A percentile compares a stretch with the other conserved stretches of the same genome.
Evolutionary conservation across 768 basidiomycete genomes (phyloP).

Genomic region (Kwoniella bestiolae): DNA sequence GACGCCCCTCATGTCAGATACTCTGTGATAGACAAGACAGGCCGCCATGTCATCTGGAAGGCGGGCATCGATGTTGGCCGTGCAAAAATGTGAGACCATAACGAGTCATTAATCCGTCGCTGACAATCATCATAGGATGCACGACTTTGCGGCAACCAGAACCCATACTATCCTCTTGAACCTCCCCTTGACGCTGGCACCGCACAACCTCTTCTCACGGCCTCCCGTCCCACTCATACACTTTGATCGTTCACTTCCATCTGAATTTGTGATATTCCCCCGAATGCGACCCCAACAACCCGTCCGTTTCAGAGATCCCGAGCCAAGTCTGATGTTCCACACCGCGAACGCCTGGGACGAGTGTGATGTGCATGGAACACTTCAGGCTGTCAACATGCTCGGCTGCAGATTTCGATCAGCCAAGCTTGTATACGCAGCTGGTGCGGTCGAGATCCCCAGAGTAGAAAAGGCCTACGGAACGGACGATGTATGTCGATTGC

Average conservation of each 20-base stretch:
- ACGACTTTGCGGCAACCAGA: constrained; percentile 58
- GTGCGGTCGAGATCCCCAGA: constrained; percentile 53
- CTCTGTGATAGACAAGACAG: constrained; percentile 52
- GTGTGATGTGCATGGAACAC: constrained; percentile 22
- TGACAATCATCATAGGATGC: constrained; percentile 53
- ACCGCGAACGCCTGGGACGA: constrained; percentile 59
- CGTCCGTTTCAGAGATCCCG: constrained; percentile 51
- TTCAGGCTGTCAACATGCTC: constrained; percentile 55
- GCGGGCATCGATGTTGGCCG: constrained; percentile 49
- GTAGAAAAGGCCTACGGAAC: constrained; percentile 41
- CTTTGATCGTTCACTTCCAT: constrained; percentile 53
- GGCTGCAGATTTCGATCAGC: constrained; percentile 57
- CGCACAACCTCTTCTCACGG: constrained; percentile 53
- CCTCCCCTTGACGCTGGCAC: constrained; percentile 58
- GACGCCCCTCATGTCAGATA: constrained; percentile 48
- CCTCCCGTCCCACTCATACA: constrained; percentile 56
- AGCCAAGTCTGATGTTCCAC: constrained; percentile 59
- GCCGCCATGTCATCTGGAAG: constrained; percentile 53
- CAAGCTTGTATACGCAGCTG: constrained; percentile 58
- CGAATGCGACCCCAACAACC: constrained; percentile 40
- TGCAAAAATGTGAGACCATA: constrained; percentile 51
- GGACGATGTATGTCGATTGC: constrained; percentile 55
- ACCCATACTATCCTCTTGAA: constrained; percentile 59
- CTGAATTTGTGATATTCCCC: constrained; percentile 59
- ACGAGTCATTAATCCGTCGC: neutral